Conservation (phyloP, 495 filamentous ascomycete genomes). For the Penicillium canariense region DNA sequence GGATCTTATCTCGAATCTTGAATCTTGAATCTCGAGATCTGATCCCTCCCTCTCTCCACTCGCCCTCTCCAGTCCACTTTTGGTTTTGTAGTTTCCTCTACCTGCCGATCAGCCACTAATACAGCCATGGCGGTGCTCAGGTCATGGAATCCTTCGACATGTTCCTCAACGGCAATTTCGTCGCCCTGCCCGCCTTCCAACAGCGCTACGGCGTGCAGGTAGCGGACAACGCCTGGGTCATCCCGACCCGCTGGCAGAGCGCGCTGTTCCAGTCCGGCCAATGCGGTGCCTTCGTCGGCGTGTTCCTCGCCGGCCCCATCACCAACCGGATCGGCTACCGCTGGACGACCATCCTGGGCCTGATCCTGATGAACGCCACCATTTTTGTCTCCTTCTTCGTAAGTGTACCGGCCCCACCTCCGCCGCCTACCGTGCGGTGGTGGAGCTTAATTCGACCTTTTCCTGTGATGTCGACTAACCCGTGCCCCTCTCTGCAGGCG, state of each 20-base stretch:
- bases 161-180: conserved; percentile 40
- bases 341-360: conserved; percentile 60
- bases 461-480: too few species aligned
- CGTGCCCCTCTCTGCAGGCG: conserved; percentile 34
- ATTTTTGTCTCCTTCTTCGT: conserved; percentile 68
- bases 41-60: too few species aligned
- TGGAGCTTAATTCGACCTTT: too few species aligned
- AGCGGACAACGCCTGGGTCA: conserved; percentile 6
- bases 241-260: conserved; percentile 38
- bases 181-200: conserved; percentile 28
- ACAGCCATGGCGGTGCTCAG: conserved; percentile 17
- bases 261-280: conserved; percentile 36
- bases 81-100: background rate
- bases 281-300: conserved; percentile 63
- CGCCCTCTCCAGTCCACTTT: too few species aligned
- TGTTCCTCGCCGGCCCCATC: conserved; percentile 64
- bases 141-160: conserved; percentile 46
- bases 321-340: conserved; percentile 65
- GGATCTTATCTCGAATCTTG: too few species aligned
- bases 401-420: too few species aligned
- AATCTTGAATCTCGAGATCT: too few species aligned
- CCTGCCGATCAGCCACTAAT: conserved; percentile 15
- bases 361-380: conserved; percentile 58
- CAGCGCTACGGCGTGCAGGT: conserved; percentile 25
- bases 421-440: too few species aligned